Evolutionary conservation across 1,284 basidiomycete species (phyloP).

Genomic region (Somion occarium): DNA sequence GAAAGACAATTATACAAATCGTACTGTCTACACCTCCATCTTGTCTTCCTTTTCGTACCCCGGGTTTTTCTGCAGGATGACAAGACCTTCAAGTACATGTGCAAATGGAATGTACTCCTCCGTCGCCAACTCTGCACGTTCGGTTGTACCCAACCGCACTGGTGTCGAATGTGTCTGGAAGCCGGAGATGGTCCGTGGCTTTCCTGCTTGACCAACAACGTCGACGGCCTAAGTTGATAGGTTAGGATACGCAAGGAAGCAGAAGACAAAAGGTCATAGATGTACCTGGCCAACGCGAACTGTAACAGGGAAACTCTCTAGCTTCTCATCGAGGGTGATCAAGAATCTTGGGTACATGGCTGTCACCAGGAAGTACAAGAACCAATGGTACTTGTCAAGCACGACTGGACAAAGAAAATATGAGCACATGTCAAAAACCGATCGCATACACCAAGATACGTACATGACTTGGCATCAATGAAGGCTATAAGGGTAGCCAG

Average conservation of each 20-base stretch:
- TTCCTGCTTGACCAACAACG: conserved; percentile 88
- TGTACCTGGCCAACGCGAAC: conserved; percentile 91
- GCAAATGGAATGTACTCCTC: conserved; percentile 95
- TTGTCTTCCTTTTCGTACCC: conserved; percentile 80
- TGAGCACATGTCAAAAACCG: conserved; percentile 3
- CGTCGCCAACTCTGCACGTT: conserved; percentile 93
- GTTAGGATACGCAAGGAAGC: not conserved
- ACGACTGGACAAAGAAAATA: conserved; percentile 53
- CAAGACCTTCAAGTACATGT: conserved; percentile 86
- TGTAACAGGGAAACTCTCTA: conserved; percentile 81
- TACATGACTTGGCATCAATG: conserved; percentile 90
- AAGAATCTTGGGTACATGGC: conserved; percentile 99
- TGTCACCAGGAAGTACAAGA: conserved; percentile 92
- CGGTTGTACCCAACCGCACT: conserved; percentile 89
- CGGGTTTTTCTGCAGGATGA: conserved; percentile 84
- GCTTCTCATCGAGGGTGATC: conserved; percentile 93
- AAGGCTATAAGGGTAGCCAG: conserved; percentile 88
- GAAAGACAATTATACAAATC: conserved; percentile 3
- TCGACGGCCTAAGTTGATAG: conserved; percentile 65
- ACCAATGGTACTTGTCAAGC: conserved; percentile 96
- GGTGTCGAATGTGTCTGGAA: conserved; percentile 98
- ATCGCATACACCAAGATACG: conserved; percentile 31
- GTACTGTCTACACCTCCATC: conserved; percentile 58
- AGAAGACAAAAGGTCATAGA: conserved; percentile 5
- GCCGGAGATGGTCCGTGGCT: conserved; percentile 87